phyloP scores from a whole-genome alignment of 768 basidiomycete genomes.

The Leucogyrophana mollusca region DNA sequence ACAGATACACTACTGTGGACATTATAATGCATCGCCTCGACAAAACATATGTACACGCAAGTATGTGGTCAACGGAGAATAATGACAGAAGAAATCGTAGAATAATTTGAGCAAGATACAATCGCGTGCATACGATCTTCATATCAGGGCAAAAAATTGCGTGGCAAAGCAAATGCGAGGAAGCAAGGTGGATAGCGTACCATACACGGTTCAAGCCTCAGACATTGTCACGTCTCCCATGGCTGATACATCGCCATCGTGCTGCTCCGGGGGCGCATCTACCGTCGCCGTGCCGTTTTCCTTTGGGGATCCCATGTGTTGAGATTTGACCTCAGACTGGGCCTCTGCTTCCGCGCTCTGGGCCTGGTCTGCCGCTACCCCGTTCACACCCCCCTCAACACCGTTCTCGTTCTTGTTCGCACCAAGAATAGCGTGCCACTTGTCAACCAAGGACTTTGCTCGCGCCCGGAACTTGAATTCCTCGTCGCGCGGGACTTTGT shows the following conservation, averaged over 20 bases:
- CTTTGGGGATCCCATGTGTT: conserved; percentile 14
- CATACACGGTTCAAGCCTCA: conserved; percentile 27
- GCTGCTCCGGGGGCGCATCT: conserved; percentile 29
- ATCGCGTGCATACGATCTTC: not conserved
- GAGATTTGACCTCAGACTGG: conserved; percentile 18
- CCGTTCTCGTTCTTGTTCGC: conserved; percentile 32
- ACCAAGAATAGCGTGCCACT: conserved; percentile 41
- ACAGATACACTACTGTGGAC: no score
- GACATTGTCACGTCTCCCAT: conserved; percentile 41
- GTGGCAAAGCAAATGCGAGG: conserved; percentile 5
- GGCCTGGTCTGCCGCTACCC: conserved; percentile 18
- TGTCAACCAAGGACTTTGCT: conserved; percentile 45
- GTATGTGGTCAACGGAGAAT: conserved; percentile 24
- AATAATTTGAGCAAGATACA: conserved; percentile 18
- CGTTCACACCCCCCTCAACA: conserved; percentile 23
- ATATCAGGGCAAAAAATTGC: not conserved
- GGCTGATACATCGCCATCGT: conserved; percentile 18
- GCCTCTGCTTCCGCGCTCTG: conserved; percentile 6
- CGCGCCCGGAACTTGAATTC: conserved; percentile 53
- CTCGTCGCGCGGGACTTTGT: conserved; percentile 48
- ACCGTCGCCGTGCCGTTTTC: conserved; percentile 21
- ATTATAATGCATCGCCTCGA: no score
- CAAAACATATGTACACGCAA: not conserved
- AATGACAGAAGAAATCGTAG: conserved; percentile 5
- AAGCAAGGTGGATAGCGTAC: conserved; percentile 1